phyloP scores from a whole-genome alignment of 2,329 filamentous ascomycete genomes.

The Calonectria crousiana region DNA sequence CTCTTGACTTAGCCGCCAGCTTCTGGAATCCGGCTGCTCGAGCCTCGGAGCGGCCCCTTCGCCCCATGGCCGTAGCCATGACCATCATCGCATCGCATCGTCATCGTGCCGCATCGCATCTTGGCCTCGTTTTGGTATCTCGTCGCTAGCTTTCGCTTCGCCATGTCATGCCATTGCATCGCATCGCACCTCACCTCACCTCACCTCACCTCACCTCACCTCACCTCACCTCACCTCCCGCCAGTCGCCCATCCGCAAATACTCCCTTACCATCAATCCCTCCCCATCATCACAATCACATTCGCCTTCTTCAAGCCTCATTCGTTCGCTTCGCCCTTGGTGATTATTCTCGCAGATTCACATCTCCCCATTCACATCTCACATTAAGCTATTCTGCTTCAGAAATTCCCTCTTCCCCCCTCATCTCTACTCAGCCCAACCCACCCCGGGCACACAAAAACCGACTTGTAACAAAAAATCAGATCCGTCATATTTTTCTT shows the following conservation, averaged over 20 bases:
- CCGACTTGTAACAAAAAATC: not conserved
- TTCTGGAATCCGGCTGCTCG: slow-evolving; percentile 13
- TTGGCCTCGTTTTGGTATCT: not conserved
- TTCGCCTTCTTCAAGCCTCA: not conserved
- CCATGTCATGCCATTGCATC: not conserved
- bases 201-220: no score
- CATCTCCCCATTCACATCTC: slow-evolving; percentile 1
- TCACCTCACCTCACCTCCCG: not conserved
- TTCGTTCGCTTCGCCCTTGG: not conserved
- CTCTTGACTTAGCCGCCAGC: not conserved
- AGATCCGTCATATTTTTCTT: slow-evolving; percentile 3
- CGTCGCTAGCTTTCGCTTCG: not conserved
- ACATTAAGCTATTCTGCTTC: slow-evolving; percentile 1
- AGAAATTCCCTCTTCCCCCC: slow-evolving; percentile 6
- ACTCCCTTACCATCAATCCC: not conserved
- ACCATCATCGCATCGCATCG: not conserved
- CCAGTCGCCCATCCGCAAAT: not conserved
- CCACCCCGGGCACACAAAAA: not conserved
- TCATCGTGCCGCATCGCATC: not conserved
- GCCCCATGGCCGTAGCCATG: not conserved
- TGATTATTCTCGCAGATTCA: not conserved
- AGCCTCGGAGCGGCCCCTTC: slow-evolving; percentile 3
- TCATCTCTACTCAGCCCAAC: not conserved
- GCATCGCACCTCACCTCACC: not conserved
- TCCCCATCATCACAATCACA: not conserved